Evolutionary conservation across 371 early-diverging fungal genomes (phyloP).

Genomic region (Smittium mucronatum): DNA sequence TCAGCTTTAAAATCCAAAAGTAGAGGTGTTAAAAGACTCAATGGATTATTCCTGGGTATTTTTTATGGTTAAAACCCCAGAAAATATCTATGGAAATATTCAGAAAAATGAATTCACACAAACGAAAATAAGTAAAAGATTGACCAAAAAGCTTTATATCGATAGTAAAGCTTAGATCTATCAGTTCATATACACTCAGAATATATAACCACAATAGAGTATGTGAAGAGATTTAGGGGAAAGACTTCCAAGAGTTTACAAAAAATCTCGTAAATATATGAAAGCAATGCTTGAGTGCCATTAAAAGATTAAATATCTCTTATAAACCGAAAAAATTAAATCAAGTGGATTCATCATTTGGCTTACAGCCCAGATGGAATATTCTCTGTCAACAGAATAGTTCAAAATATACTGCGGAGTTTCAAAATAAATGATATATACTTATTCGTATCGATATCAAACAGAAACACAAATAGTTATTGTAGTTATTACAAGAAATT

Average conservation of each 20-base stretch:
- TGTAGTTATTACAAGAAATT: neutral
- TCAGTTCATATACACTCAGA: neutral
- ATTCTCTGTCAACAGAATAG: neutral
- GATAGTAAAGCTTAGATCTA: neutral
- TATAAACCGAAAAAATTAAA: neutral
- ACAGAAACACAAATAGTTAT: neutral
- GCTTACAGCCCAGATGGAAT: neutral
- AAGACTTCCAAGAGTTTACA: neutral
- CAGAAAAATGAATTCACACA: neutral
- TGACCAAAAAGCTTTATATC: neutral
- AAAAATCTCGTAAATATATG: neutral
- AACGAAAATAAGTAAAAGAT: neutral
- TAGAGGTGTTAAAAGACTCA: neutral
- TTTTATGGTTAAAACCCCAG: neutral
- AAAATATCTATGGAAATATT: neutral
- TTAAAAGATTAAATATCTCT: neutral
- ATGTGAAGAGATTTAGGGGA: neutral
- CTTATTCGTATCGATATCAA: neutral
- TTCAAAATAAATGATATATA: neutral
- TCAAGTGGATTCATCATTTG: neutral
- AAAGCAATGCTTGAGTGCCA: neutral
- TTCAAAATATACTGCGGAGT: neutral
- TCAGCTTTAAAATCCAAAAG: neutral
- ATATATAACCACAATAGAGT: neutral
- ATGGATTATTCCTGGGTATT: neutral